Base-by-base conservation (phyloP, 441 rosid species). In the Hura crepitans region DNA sequence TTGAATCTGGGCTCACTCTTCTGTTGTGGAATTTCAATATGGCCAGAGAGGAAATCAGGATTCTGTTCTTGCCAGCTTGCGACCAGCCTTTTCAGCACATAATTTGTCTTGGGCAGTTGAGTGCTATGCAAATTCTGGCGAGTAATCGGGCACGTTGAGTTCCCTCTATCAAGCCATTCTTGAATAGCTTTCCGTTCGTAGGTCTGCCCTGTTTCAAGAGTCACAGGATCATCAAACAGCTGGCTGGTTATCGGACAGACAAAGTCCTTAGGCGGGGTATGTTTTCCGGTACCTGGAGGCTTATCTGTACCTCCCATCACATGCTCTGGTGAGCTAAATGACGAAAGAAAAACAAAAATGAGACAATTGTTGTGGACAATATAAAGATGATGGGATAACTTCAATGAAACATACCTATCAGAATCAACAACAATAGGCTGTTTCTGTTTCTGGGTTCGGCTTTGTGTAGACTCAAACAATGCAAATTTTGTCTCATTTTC, bases 161-260 rank as follows among this genome's bases (percentile, higher is more conserved):
- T 87, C 39, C 96, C 96, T 70, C 92, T 74, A 42, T 83, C 85
- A 6, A 89, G 70, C 96, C 96, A 87, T 74, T 87, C 96, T 72
- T 83, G 85, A 42, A 87, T 87, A 6, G 96, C 92, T 46, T 46
- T 78, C 27, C 96, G 83, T 79, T 89, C 96, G 17, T 89, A 89
- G 0, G 96, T 89, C 88, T 89, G 96, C 4, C 96, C 96, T 5
- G 96, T 89, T 80, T 89, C 96, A 0, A 89, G 84, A 65, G 96
- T 89, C 63, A 87, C 96, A 0, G 96, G 96, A 69, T 85, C 92
- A 65, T 80, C 79, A 61, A 89, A 87, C 12, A 85, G 39, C 53
- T 85, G 83, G 78, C 86, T 84, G 17, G 92, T 89, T 53, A 89
- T 87, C 60, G 90, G 96, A 72, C 96, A 89, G 28, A 89, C 83